Conservation (phyloP, 805 yeast species). For the Candida yuanshanica region DNA sequence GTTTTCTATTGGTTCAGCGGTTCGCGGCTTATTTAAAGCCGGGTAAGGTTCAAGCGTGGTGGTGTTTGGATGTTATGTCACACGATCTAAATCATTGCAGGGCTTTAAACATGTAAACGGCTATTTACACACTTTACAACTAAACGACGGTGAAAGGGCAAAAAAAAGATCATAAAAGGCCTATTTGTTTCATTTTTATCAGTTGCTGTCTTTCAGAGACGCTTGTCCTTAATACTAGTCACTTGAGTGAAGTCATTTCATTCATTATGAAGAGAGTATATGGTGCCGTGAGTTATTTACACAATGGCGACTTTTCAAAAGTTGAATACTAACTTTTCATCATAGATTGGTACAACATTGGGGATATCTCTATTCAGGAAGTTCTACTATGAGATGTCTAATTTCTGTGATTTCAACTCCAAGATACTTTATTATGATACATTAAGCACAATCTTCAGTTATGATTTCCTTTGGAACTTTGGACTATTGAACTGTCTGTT, state of each 20-base stretch:
- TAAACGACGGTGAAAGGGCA: no score
- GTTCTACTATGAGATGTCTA: constrained; percentile 1
- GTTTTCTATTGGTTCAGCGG: no score
- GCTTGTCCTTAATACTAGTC: no score
- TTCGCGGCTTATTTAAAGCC: no score
- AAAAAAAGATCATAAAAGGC: no score
- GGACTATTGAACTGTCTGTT: constrained; percentile 3
- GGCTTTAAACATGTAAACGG: no score
- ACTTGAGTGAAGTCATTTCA: no score
- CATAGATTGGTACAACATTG: background rate
- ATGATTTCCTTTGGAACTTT: constrained; percentile 1
- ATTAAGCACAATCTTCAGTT: background rate
- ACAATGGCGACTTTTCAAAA: no score
- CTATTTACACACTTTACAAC: no score
- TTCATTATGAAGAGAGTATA: background rate
- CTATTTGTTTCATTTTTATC: no score
- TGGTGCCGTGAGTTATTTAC: background rate
- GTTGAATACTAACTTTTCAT: background rate
- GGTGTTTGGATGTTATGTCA: background rate
- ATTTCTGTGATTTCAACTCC: background rate
- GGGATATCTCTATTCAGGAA: constrained; percentile 1
- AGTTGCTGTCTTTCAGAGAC: no score
- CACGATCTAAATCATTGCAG: background rate
- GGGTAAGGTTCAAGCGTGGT: no score
- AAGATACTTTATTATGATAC: background rate